Base-by-base conservation (phyloP, 2,329 filamentous ascomycete genomes). In the Furcasterigmium furcatum region DNA sequence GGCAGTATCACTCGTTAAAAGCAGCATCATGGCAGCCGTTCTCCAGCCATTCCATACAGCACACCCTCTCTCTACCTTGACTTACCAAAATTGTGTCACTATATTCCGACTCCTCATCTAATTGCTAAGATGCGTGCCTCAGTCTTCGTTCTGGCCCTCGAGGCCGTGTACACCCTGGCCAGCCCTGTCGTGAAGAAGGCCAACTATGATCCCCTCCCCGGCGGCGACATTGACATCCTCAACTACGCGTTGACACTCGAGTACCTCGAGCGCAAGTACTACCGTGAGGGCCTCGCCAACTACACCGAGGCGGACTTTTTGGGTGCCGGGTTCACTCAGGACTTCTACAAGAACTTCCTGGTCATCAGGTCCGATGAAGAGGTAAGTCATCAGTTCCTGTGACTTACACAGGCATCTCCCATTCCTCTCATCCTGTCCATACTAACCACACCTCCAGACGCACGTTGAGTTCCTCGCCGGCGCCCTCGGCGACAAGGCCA, bases 191-290 rank as follows among this genome's bases (percentile, higher is more conserved):
- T 46, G 21, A 52, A 46, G 41, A 50, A 27, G 35, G 47, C 46
- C 24, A 46, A 56, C 45, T 56, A 49, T 9, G 53, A 53, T 18
- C 35, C 52, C 18, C 50, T 51, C 9, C 38, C 52, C 21, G 52
- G 52, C 16, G 54, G 54, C 20, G 55, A 54, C 24, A 44, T 52
- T 38, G 56, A 59, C 42, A 73, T 74, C 43, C 63, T 74, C 44
- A 70, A 72, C 62, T 75, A 73, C 43, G 72, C 72, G 18, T 59
- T 75, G 19, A 69, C 70, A 2, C 70, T 80, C 5, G 77, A 81
- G 62, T 71, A 77, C 45, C 72, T 80, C 24, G 84, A 87, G 64
- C 67, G 78, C 49, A 71, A 70, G 45, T 87, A 87, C 66, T 87
- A 87, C 65, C 65, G 68, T 30, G 59, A 83, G 41, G 82, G 76